Base-by-base conservation (phyloP, 129 eudicot species). In the Glebionis coronaria region DNA sequence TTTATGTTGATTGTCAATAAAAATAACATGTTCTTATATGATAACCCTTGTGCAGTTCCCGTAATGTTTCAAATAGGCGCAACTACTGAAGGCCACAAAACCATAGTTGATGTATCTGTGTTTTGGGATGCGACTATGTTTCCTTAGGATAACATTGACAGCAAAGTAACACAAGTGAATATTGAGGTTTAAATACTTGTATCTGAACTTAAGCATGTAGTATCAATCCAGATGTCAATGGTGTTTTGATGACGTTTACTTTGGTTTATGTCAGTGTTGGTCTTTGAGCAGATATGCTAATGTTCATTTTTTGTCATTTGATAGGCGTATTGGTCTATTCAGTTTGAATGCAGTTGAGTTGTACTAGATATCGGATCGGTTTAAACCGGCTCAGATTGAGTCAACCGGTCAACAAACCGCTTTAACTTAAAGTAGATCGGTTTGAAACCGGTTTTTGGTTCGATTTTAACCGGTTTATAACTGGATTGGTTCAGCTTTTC, bases 211-310 rank as follows among this genome's bases (percentile, higher is more conserved):
- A 31, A 66, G 50, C 44, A 18, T 66, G 60, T 68, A 12, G 1
- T 58, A 25, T 58, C n/a, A 9, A 10, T 58, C 44, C 63, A 12
- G 11, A 12, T 27, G 19, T 28, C 1, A 56, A 44, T 56, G 65
- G 15, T 56, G 29, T 23, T 68, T 13, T 68, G 23, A 25, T 56
- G 55, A n/a, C 25, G 74, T 23, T 56, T 23, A n/a, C 28, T 44
- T 53, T 27, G 63, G 51, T 38, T 40, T 9, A 56, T 56, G 64
- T 40, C 16, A 54, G 46, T 52, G 23, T 62, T 68, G 52, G 27
- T 38, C 63, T 67, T 53, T 35, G 25, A 49, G 70, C 15, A 66
- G n/a, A 50, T 50, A 66, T 67, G 61, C 12, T 29, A 28, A 15
- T 59, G 64, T 31, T 29, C 20, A 14, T 1, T 35, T 13, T 40